Conservation (phyloP, 495 filamentous ascomycete species). For the Delitschia confertaspora region DNA sequence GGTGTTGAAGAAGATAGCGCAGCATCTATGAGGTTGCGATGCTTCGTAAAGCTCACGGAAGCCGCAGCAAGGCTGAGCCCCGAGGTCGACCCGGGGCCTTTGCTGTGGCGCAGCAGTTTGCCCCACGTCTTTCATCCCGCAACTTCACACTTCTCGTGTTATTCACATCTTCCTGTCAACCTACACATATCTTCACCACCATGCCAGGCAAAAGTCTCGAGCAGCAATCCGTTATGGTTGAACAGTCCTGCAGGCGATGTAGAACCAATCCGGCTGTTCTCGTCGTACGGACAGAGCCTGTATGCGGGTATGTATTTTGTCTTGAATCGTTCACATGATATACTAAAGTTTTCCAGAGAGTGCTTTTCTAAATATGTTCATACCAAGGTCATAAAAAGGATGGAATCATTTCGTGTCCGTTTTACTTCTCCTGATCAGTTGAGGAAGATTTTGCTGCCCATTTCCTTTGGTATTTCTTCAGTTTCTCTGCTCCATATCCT, state of each 20-base stretch:
- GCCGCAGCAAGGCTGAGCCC: background rate
- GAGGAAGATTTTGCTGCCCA: slow-evolving; percentile 58
- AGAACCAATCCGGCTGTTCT: slow-evolving; percentile 22
- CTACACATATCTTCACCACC: background rate
- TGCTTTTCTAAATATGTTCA: slow-evolving; percentile 71
- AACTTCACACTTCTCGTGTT: background rate
- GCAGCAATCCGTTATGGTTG: slow-evolving; percentile 1
- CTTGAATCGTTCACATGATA: background rate
- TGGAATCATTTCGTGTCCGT: slow-evolving; percentile 53
- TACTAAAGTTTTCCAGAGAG: slow-evolving; percentile 41
- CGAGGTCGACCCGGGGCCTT: slow-evolving; percentile 1
- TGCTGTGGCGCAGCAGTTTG: background rate
- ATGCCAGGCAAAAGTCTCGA: slow-evolving; percentile 20
- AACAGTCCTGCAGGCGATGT: slow-evolving; percentile 29
- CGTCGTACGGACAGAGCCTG: slow-evolving; percentile 33
- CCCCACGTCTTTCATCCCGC: background rate
- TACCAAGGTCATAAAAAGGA: slow-evolving; percentile 69
- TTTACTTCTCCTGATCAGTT: slow-evolving; percentile 33
- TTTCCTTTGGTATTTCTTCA: slow-evolving; percentile 80
- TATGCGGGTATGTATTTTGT: slow-evolving; percentile 28
- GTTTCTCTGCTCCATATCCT: slow-evolving; percentile 69
- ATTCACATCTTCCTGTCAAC: slow-evolving; percentile 1
- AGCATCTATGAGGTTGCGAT: too few relatives aligned
- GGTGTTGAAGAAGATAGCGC: background rate
- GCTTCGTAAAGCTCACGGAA: background rate